phyloP scores from a whole-genome alignment of 192 early-diverging fungal species.

The Fimicolochytrium jonesii region DNA sequence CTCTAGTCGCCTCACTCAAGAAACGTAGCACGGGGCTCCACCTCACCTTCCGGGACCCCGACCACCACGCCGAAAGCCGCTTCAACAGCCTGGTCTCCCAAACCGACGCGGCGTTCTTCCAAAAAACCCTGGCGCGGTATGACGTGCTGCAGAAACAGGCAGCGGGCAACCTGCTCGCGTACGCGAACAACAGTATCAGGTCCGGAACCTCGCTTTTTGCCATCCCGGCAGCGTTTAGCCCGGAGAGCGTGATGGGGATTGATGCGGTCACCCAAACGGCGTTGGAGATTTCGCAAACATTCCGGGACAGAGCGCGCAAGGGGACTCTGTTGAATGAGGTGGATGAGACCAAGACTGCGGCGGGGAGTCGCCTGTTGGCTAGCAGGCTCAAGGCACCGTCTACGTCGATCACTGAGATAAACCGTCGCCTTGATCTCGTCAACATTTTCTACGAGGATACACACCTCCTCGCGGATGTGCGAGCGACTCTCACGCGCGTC shows the following conservation, averaged over 20 bases:
- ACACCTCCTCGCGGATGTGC: constrained; percentile 51
- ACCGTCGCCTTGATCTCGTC: constrained; percentile 68
- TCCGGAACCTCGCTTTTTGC: constrained; percentile 44
- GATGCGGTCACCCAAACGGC: constrained; percentile 74
- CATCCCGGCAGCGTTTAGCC: constrained; percentile 54
- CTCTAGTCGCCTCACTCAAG: neutral
- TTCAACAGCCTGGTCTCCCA: neutral
- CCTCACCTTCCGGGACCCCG: neutral
- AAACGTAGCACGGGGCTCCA: neutral
- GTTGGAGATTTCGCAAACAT: constrained; percentile 67
- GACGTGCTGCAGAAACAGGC: constrained; percentile 31
- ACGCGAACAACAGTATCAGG: constrained; percentile 68
- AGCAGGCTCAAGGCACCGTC: constrained; percentile 70
- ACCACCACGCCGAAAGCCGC: neutral
- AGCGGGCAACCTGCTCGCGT: constrained; percentile 60
- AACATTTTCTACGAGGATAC: constrained; percentile 59
- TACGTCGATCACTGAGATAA: constrained; percentile 59
- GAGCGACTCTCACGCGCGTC: constrained; percentile 33
- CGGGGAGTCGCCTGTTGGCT: constrained; percentile 70
- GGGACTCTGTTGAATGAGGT: constrained; percentile 69
- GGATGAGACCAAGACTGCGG: constrained; percentile 74
- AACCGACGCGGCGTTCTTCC: neutral
- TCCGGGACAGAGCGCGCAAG: constrained; percentile 31
- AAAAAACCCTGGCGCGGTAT: neutral
- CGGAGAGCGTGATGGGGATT: constrained; percentile 64